A percentile compares a stretch with the other conserved stretches of the same genome.
Evolutionary conservation across 805 yeast species (phyloP).

Genomic region (Candida maris): DNA sequence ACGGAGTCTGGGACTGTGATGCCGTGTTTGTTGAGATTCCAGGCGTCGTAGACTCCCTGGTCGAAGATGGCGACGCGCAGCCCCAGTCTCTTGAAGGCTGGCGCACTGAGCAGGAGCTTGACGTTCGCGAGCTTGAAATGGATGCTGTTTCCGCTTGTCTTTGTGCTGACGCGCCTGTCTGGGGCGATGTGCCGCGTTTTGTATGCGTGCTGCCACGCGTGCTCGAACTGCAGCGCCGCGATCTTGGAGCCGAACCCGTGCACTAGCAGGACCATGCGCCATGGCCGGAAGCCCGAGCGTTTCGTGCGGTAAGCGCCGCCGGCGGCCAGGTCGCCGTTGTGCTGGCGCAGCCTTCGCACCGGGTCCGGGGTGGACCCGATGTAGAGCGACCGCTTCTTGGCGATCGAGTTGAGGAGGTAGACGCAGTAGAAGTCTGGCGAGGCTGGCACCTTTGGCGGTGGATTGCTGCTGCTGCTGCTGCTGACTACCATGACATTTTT

Average conservation of each 20-base stretch:
- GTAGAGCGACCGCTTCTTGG: constrained; percentile 58
- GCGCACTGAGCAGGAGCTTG: constrained; percentile 39
- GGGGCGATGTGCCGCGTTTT: constrained; percentile 56
- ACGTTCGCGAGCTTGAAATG: constrained; percentile 47
- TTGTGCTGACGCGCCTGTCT: constrained; percentile 35
- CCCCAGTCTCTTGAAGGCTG: constrained; percentile 43
- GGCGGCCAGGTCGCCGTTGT: constrained; percentile 59
- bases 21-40: constrained; percentile 35
- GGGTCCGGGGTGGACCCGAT: constrained; percentile 86
- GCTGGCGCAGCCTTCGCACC: constrained; percentile 61
- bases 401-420: constrained; percentile 60
- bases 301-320: constrained; percentile 75
- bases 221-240: constrained; percentile 76
- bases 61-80: constrained; percentile 46
- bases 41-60: constrained; percentile 26
- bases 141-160: constrained; percentile 38
- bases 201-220: constrained; percentile 77
- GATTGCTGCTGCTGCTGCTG: too few species aligned
- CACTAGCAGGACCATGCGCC: constrained; percentile 64
- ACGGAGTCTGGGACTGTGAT: constrained; percentile 23
- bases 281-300: constrained; percentile 57
- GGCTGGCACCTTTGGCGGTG: too few species aligned
- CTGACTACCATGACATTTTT: too few species aligned
- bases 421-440: constrained; percentile 55
- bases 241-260: constrained; percentile 70